These are phyloP conservation scores for Solanum raphanifolium DNA, from an alignment of 257 asterid species.

Conservation along the genomic window DNA sequence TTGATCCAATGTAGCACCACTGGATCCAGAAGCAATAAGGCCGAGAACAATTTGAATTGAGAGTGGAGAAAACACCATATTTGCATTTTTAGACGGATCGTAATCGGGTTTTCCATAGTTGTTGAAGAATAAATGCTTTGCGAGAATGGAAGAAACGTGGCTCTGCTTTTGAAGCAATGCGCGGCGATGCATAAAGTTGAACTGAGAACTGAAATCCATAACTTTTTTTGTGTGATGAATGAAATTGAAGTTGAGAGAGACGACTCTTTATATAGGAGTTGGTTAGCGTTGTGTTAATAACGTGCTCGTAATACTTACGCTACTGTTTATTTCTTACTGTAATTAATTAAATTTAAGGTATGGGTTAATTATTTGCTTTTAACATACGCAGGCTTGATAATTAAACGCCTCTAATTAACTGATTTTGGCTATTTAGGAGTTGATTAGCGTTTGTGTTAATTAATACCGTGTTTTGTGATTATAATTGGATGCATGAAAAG, in stretches of 20 bases:
- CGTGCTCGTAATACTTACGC: not conserved
- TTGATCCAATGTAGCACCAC: not conserved
- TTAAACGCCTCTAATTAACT: not conserved
- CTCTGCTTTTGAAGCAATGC: slow-evolving; percentile 17
- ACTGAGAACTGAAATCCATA: not conserved
- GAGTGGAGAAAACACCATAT: slow-evolving; percentile 9
- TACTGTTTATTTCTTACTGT: not conserved
- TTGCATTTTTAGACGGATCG: not conserved
- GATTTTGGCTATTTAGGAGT: not conserved
- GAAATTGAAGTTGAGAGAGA: not conserved
- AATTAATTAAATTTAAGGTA: not conserved
- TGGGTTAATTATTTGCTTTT: not conserved
- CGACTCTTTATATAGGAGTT: not conserved
- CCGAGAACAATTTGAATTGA: slow-evolving; percentile 5
- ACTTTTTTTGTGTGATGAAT: not conserved
- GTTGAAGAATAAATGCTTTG: slow-evolving; percentile 28
- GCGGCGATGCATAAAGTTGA: not conserved
- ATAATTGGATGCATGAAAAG: not conserved
- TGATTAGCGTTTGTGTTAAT: not conserved
- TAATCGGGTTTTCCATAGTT: slow-evolving; percentile 5
- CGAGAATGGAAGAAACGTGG: slow-evolving; percentile 30
- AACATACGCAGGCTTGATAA: not conserved
- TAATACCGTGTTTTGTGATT: not conserved
- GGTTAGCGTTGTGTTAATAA: not conserved
- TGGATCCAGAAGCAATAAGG: slow-evolving; percentile 5